Evolutionary conservation across 768 basidiomycete species (phyloP).

Genomic region (Gelatoporia subvermispora): DNA sequence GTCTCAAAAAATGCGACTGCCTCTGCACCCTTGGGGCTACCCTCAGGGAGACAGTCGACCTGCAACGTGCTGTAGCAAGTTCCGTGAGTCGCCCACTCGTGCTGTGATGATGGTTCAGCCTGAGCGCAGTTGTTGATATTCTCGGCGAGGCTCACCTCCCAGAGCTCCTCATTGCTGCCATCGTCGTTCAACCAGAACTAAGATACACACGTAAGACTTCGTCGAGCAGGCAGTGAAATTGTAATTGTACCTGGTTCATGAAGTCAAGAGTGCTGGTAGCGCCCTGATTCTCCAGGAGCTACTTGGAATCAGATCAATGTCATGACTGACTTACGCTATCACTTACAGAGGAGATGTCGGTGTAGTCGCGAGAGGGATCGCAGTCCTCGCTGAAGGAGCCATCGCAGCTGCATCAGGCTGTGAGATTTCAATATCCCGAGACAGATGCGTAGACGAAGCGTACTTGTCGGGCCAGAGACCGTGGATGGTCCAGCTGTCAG

Average conservation of each 20-base stretch:
- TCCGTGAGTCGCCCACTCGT: constrained; percentile 71
- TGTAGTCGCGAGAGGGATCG: constrained; percentile 41
- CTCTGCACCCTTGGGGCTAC: constrained; percentile 60
- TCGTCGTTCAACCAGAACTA: constrained; percentile 60
- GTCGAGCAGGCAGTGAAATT: not conserved
- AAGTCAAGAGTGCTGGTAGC: constrained; percentile 53
- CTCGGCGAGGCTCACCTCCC: constrained; percentile 43
- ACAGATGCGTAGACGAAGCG: constrained; percentile 14
- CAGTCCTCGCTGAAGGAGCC: constrained; percentile 30
- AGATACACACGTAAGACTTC: constrained; percentile 10
- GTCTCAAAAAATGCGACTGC: constrained; percentile 63
- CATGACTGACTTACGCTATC: not conserved
- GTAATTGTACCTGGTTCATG: constrained; percentile 36
- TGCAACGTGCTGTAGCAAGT: constrained; percentile 58
- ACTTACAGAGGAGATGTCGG: constrained; percentile 34
- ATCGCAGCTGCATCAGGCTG: constrained; percentile 45
- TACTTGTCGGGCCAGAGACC: constrained; percentile 71
- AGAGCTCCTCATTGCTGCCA: constrained; percentile 58
- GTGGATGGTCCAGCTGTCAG: constrained; percentile 70
- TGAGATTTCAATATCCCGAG: no score
- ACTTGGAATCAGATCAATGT: not conserved
- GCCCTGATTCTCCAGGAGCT: constrained; percentile 57
- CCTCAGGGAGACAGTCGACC: constrained; percentile 52
- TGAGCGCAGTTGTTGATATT: not conserved
- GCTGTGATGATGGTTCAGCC: constrained; percentile 31